Percentiles rank a stretch among this genome's conserved stretches.
Evolutionary conservation across 1,284 basidiomycete genomes (phyloP).

Genomic region (Phenoliferia sp.): DNA sequence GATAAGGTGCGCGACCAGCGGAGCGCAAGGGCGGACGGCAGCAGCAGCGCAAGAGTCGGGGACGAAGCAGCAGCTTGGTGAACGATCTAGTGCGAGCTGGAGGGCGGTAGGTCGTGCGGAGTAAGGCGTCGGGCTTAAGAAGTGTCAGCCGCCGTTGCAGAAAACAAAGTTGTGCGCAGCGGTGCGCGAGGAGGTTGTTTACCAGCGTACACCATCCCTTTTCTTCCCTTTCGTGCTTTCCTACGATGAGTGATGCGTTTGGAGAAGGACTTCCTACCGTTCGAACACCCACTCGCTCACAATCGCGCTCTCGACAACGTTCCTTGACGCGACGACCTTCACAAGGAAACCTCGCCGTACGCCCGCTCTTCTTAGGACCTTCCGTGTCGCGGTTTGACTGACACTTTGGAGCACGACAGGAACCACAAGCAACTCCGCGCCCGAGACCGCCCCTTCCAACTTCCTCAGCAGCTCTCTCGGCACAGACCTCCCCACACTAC

Average conservation of each 20-base stretch:
- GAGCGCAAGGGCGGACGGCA: too few relatives aligned
- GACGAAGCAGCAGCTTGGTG: too few relatives aligned
- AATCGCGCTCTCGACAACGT: conserved; percentile 5
- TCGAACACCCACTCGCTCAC: not conserved
- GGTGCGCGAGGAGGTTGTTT: too few relatives aligned
- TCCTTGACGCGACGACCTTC: conserved; percentile 8
- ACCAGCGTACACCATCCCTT: too few relatives aligned
- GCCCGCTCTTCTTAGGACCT: not conserved
- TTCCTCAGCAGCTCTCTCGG: not conserved
- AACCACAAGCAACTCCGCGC: not conserved
- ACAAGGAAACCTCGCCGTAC: not conserved
- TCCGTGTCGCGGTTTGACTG: not conserved
- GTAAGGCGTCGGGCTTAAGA: too few relatives aligned
- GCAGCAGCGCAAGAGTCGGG: too few relatives aligned
- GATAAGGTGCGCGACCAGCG: not conserved
- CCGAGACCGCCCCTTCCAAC: not conserved
- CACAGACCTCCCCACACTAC: conserved; percentile 16
- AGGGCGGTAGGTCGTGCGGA: too few relatives aligned
- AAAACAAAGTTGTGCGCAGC: too few relatives aligned
- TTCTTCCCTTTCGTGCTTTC: too few relatives aligned
- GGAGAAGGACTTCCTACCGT: not conserved
- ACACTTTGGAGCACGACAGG: not conserved
- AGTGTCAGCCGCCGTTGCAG: too few relatives aligned
- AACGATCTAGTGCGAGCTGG: too few relatives aligned
- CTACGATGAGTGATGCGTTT: not conserved